Base-by-base conservation (phyloP, 305 asterid genomes). In the Fraxinus sp. region DNA sequence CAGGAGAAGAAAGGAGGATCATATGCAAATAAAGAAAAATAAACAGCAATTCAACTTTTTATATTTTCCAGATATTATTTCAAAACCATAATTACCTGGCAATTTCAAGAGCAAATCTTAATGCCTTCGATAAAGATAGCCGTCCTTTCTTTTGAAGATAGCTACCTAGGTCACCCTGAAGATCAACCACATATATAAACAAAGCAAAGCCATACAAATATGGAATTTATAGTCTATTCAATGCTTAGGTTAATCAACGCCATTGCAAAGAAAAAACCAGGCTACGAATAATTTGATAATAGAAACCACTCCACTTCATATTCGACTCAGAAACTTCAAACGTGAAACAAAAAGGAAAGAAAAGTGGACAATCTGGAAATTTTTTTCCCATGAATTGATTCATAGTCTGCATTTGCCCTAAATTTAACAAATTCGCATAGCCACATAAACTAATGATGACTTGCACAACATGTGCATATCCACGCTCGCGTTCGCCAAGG, bases 71-170 rank as follows among this genome's bases (percentile, higher is more conserved):
- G 44, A 55, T 79, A 41, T 7, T 78, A 76, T 39, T 81, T 76
- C 16, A 37, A 80, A 79, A 78, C 37, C 18, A 76, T 41, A 84
- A 86, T 82, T 89, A 92, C 99, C 99, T 93, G 81, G 99, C 98
- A 80, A 97, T 92, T 83, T 97, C 98, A 82, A 92, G 93, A 26
- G 98, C 92, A 79, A 92, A 92, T 90, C 97, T 90, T 83, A 97
- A 85, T 49, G 97, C 92, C 86, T 94, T 97, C 49, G 98, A 97
- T 78, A 94, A 93, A 85, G 95, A 89, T 41, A 94, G 78, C 39
- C 98, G 97, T 81, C 98, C 98, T 86, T 94, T 97, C 80, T 93
- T 94, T 37, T 94, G 97, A 88, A 97, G 94, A 87, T 92, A 91
- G 86, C 87, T 79, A 64, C 94, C 88, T 24, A 97, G 89, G 87